Base-by-base conservation (phyloP, 805 yeast genomes). In the Candida endomychidarum region DNA sequence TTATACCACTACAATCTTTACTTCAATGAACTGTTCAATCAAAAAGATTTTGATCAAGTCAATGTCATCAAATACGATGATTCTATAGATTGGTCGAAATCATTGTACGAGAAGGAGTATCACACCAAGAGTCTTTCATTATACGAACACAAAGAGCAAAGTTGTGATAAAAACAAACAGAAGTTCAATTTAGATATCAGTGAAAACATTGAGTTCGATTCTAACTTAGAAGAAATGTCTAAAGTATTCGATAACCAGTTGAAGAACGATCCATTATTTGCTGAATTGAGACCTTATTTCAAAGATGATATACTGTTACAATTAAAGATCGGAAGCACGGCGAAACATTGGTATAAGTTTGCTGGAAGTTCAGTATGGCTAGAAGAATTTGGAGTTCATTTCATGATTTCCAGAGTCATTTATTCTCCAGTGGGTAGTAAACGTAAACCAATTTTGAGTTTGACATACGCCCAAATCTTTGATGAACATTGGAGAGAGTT, bases 311-410 rank as follows among this genome's bases (percentile, higher is more conserved):
- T 60, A 22, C 39, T 30, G 17, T 30, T 42, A 5, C 61, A 57
- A 40, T 14, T 57, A 8, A 43, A 48, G 29, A 25, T 35, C 20
- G 50, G 53, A 12, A 41, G 47, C 14, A 43, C 53, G 3, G 56
- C 50, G 15, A 46, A 47, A 26, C 53, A 56, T 42, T 77, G 80
- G 80, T 71, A 51, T 45, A 61, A 67, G 37, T 70, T 73, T 42
- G 72, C 78, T 7, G 78, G 78, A 2, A 67, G 78, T 2, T 65
- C 77, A 1, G 75, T 75, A 12, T 77, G 79, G 78, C 52, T 77
- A 17, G 70, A 68, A 25, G 66, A 67, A 17, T 73, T 72, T 46
- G 73, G 75, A 24, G 66, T 73, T 15, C 78, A 75, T 54, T 54
- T 72, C 44, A 61, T 73, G 60, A 69, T 68, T 11, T 66, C 75